A percentile compares a stretch with the other conserved stretches of the same genome.
These are phyloP conservation scores for Populus hybrid DNA, from an alignment of 441 rosid genomes.

Conservation along the genomic window DNA sequence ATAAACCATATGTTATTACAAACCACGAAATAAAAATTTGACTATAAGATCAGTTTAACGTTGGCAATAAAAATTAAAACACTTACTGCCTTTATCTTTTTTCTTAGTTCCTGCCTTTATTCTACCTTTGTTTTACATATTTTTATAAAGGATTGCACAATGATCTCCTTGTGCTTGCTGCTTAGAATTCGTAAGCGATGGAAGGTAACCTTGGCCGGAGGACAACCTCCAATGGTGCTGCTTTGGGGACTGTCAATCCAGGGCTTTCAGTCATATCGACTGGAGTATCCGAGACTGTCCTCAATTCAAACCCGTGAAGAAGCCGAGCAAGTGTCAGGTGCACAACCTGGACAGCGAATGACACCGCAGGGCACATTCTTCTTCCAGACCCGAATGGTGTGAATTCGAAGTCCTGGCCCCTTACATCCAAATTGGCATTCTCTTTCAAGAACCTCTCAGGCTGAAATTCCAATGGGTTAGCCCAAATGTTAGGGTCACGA, in stretches of 20 bases:
- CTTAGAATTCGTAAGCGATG: slow-evolving; percentile 14
- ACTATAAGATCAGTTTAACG: no score
- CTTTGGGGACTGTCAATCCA: slow-evolving; percentile 28
- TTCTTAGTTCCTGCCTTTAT: neutral
- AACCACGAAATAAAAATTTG: neutral
- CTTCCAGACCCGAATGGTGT: slow-evolving; percentile 39
- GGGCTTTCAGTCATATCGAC: slow-evolving; percentile 38
- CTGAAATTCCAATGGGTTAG: slow-evolving; percentile 32
- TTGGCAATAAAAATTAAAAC: no score
- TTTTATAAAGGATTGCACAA: neutral
- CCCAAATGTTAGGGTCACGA: slow-evolving; percentile 42
- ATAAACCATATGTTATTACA: neutral
- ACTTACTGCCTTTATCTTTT: neutral
- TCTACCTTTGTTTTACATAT: neutral
- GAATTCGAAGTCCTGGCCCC: slow-evolving; percentile 30
- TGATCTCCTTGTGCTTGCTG: neutral
- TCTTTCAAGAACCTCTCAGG: slow-evolving; percentile 40
- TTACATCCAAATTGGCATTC: slow-evolving; percentile 21
- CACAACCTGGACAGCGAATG: slow-evolving; percentile 30
- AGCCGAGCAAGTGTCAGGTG: slow-evolving; percentile 35
- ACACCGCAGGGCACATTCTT: slow-evolving; percentile 34
- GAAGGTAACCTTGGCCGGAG: slow-evolving; percentile 42
- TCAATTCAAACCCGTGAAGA: slow-evolving; percentile 37
- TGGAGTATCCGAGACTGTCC: slow-evolving; percentile 12
- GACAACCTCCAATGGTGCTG: slow-evolving; percentile 36